Evolutionary conservation across 163 green algal genomes (phyloP).

Genomic region (Scenedesmus sp.): DNA sequence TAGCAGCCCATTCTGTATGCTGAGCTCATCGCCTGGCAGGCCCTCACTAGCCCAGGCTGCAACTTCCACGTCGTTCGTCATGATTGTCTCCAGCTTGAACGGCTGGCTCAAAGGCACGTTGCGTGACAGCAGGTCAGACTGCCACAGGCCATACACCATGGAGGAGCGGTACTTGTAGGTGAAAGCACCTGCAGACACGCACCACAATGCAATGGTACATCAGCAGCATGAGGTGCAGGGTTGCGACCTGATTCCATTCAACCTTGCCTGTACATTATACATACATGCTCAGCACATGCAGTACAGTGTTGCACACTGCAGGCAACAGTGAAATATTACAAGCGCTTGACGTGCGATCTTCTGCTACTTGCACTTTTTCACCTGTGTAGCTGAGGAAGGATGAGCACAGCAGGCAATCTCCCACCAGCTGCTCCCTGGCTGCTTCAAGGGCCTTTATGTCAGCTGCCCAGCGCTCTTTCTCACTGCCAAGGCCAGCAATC

Average conservation of each 20-base stretch:
- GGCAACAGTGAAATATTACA: too few relatives aligned
- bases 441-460: slow-evolving; percentile 80
- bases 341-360: too few relatives aligned
- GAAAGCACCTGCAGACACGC: slow-evolving; percentile 77
- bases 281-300: too few relatives aligned
- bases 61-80: slow-evolving; percentile 88
- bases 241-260: too few relatives aligned
- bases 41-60: slow-evolving; percentile 84
- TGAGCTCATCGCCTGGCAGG: slow-evolving; percentile 89
- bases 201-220: neutral
- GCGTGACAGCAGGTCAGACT: slow-evolving; percentile 74
- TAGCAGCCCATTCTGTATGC: slow-evolving; percentile 92
- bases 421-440: slow-evolving; percentile 75
- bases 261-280: too few relatives aligned
- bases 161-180: slow-evolving; percentile 85
- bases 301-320: too few relatives aligned
- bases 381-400: slow-evolving; percentile 90
- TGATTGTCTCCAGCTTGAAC: slow-evolving; percentile 84
- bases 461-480: slow-evolving; percentile 83
- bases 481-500: slow-evolving; percentile 86
- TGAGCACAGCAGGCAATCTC: slow-evolving; percentile 89
- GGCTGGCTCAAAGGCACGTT: slow-evolving; percentile 78
- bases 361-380: neutral
- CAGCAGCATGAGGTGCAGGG: too few relatives aligned
- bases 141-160: slow-evolving; percentile 87